Evolutionary conservation across 257 asterid species (phyloP).

Genomic region (Solanum gandarillasii): DNA sequence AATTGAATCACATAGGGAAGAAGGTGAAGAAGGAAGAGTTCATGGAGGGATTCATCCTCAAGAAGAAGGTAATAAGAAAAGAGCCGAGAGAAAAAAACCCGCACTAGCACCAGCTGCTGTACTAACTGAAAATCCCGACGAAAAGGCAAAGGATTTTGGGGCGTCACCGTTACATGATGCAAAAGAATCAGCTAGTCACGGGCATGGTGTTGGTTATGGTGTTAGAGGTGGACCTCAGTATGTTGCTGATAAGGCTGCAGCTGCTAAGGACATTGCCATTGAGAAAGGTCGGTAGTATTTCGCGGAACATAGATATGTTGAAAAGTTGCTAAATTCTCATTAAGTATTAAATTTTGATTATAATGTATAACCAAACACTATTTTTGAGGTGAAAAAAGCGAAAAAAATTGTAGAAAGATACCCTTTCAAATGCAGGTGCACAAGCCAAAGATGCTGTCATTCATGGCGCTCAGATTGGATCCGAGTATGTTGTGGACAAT

Average conservation of each 20-base stretch:
- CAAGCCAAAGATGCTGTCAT: not conserved
- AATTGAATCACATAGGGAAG: not conserved
- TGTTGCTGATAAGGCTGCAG: conserved; percentile 11
- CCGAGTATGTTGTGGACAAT: not conserved
- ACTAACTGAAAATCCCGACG: conserved; percentile 17
- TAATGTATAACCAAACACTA: not conserved
- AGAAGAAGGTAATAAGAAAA: not conserved
- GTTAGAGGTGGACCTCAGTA: not conserved
- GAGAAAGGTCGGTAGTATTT: conserved; percentile 9
- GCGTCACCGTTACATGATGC: not conserved
- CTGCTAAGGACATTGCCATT: conserved; percentile 10
- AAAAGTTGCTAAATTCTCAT: not conserved
- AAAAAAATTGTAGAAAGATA: not conserved
- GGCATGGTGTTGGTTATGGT: not conserved
- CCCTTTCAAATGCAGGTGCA: not conserved
- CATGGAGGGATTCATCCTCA: not conserved
- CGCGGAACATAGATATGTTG: not conserved
- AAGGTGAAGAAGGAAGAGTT: not conserved
- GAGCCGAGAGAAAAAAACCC: not conserved
- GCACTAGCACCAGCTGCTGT: not conserved
- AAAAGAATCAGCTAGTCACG: conserved; percentile 3
- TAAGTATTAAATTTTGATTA: not conserved
- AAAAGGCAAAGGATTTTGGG: conserved; percentile 17
- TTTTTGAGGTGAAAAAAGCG: not conserved
- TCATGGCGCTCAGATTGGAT: not conserved